Base-by-base conservation (phyloP, 768 basidiomycete species). In the Pisolithus microcarpus region DNA sequence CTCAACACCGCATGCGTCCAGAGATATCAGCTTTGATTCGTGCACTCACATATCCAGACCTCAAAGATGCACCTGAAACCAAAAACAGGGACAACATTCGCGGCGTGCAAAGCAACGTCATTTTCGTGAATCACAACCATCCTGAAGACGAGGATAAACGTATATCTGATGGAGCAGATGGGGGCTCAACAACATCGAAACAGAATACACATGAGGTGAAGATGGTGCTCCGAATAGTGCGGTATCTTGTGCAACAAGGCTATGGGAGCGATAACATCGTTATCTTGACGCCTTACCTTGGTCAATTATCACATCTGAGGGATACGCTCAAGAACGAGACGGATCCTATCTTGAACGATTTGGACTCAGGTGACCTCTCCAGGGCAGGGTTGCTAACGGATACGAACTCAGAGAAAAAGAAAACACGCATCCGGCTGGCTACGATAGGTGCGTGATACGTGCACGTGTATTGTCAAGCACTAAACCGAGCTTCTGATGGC, bases 1-100 rank as follows among this genome's bases (percentile, higher is more conserved):
- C 73, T 40, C 85, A 87, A 53, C 85, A 86, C 58, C 78, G 85
- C 11, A 87, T 87, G 85, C 74, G 85, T 7, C 85, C 85, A 1
- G 83, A 86, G 54, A 86, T 87, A 11, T 83, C 85, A 5, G 57
- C 72, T 0, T 67, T 85, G 21, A 74, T 87, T 31, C 76, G 85
- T 13, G 58, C 68, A 7, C 70, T 87, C 15, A 86, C 84, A 0
- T 87, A 87, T 56, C 81, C 81, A 0, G 79, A 79, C 15, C 76
- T 87, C 10, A 57, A 67, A 1, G 85, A 87, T 52, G 81, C 79
- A 0, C 61, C 72, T 0, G 61, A 53, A 15, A 86, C 85, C 0
- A 47, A 64, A 23, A 70, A 69, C 43, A 76, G 84, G 1, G 75
- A 75, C 0, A 57, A 79, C 52, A 63, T 85, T 19, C 73, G 72